Conservation (phyloP, 2,329 filamentous ascomycete genomes). For the Paraphoma chrysanthemicola region DNA sequence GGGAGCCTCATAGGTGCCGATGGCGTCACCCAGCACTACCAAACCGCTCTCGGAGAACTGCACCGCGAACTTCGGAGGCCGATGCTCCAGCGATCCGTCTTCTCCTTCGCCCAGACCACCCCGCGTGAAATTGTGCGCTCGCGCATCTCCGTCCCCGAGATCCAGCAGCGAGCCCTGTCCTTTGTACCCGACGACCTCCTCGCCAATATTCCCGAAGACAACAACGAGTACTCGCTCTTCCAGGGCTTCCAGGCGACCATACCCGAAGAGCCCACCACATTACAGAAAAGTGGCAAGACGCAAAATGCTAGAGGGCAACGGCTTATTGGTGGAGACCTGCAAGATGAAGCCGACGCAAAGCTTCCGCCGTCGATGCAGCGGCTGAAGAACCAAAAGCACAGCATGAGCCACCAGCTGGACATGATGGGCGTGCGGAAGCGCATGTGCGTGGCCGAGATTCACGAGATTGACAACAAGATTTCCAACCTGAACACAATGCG, state of each 20-base stretch:
- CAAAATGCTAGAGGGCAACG: constrained; percentile 78
- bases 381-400: constrained; percentile 79
- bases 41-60: constrained; percentile 85
- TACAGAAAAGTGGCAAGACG: constrained; percentile 62
- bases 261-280: constrained; percentile 65
- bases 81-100: constrained; percentile 84
- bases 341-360: constrained; percentile 56
- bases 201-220: constrained; percentile 83
- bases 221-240: constrained; percentile 89
- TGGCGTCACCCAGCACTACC: constrained; percentile 72
- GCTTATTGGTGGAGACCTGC: constrained; percentile 70
- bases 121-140: constrained; percentile 94
- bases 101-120: constrained; percentile 87
- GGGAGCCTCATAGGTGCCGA: constrained; percentile 78
- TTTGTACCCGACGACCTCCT: constrained; percentile 91
- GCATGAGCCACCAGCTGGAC: constrained; percentile 84
- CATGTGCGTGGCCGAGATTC: constrained; percentile 96
- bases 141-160: constrained; percentile 87
- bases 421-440: constrained; percentile 93
- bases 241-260: constrained; percentile 94
- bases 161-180: constrained; percentile 89
- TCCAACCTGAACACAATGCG: constrained; percentile 92
- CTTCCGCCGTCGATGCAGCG: constrained; percentile 73
- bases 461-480: constrained; percentile 96
- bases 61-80: constrained; percentile 88